Evolutionary conservation across 306 rosid genomes (phyloP).

Genomic region (Pterocarpus santalinus): DNA sequence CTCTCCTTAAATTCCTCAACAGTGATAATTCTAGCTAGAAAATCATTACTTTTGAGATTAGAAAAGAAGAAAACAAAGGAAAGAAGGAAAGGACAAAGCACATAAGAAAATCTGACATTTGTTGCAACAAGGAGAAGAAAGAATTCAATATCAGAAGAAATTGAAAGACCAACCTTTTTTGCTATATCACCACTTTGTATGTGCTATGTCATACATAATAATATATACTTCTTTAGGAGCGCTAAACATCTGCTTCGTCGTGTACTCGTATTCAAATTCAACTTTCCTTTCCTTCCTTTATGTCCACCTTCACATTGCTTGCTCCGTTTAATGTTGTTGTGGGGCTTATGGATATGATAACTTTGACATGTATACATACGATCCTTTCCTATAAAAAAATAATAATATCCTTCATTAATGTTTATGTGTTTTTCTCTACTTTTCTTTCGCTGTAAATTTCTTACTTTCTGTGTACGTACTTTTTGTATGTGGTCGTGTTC

Average conservation of each 20-base stretch:
- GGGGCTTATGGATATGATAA: constrained; percentile 49
- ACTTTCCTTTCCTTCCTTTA: constrained; percentile 40
- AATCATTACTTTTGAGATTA: constrained; percentile 62
- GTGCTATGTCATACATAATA: constrained; percentile 16
- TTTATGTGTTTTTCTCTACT: neutral
- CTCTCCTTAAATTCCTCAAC: constrained; percentile 59
- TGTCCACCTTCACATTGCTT: constrained; percentile 37
- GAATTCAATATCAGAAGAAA: neutral
- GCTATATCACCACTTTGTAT: constrained; percentile 58
- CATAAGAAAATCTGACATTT: constrained; percentile 12
- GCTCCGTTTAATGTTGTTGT: constrained; percentile 53
- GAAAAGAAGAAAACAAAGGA: constrained; percentile 32
- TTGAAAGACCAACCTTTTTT: constrained; percentile 45
- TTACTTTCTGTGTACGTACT: neutral
- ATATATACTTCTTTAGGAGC: constrained; percentile 44
- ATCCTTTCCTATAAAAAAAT: neutral
- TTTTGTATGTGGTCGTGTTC: neutral
- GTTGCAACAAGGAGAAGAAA: neutral
- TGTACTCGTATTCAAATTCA: constrained; percentile 59
- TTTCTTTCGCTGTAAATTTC: neutral
- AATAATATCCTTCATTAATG: neutral
- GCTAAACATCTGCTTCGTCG: constrained; percentile 64
- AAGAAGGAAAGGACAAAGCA: constrained; percentile 5
- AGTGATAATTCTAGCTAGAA: too few relatives aligned
- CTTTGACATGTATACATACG: neutral